Base-by-base conservation (phyloP, 225 moss, liverwort and hornwort genomes). In the Ulota crispa region DNA sequence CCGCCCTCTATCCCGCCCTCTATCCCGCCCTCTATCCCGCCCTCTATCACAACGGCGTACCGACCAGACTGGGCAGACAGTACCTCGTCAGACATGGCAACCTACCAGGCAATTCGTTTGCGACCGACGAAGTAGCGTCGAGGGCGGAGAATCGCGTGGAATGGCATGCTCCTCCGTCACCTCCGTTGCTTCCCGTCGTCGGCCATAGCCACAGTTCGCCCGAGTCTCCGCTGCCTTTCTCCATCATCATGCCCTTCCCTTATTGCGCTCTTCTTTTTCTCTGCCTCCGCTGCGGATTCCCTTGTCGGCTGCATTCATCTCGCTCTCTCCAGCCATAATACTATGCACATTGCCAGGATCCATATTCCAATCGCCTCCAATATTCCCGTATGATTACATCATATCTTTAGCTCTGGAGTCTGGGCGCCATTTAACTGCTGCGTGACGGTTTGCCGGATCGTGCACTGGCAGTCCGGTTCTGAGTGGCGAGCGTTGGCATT, bases 61-160 rank as follows among this genome's bases (percentile, higher is more conserved):
- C 50, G 50, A 45, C 45, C 28, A 30, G 56, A 83, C 82, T 36
- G 75, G 79, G 64, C 64, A 7, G 16, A 24, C 27, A 69, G 63
- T 69, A 75, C 75, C 69, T 6, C 0, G 34, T 19, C 54, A 31
- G 68, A 64, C 75, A 45, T 69, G 37, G 56, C 70, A 64, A 83
- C 86, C 83, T 54, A 11, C 75, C 31, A 8, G 1, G 2, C 4
- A 5, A 1, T n/a, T 26, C 14, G 23, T 63, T 82, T 85, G 61
- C 83, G 80, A 86, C 86, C 80, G 71, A 0, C 59, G 52, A 83
- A 80, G 79, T 21, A 4, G 7, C 15, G n/a, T 50, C 76, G 20
- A 67, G 50, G 34, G 31, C 4, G n/a, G 0, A 37, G 50, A 68
- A 56, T 64, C 4, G 39, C 42, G 8, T n/a, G 68, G 32, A 24